Conservation (phyloP, 495 filamentous ascomycete genomes). For the Tuber brumale region DNA sequence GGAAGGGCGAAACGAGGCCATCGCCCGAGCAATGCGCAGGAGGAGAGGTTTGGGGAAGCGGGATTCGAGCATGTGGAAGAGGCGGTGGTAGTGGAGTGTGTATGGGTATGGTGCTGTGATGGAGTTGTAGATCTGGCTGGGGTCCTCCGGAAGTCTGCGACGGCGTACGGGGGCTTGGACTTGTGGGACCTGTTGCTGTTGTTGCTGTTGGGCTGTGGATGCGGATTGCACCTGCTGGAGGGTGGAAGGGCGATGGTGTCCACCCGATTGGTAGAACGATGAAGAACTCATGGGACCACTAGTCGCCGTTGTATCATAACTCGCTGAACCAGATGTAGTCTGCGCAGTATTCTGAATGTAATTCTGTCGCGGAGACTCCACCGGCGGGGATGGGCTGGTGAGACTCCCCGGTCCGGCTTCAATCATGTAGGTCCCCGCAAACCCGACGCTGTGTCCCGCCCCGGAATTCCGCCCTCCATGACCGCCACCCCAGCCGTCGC, state of each 20-base stretch:
- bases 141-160: conserved; percentile 59
- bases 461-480: conserved; percentile 26
- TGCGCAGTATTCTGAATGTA: conserved; percentile 37
- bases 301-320: conserved; percentile 36
- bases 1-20: conserved; percentile 82
- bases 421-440: conserved; percentile 63
- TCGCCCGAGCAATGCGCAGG: conserved; percentile 72
- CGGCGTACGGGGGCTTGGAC: conserved; percentile 43
- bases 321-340: conserved; percentile 30
- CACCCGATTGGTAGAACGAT: conserved; percentile 40
- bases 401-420: conserved; percentile 58
- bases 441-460: conserved; percentile 26
- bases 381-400: conserved; percentile 50
- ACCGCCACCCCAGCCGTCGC: conserved; percentile 10
- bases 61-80: conserved; percentile 71
- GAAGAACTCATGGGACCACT: conserved; percentile 30
- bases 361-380: conserved; percentile 35
- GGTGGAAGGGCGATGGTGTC: conserved; percentile 42
- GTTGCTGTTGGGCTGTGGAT: conserved; percentile 45
- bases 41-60: conserved; percentile 66
- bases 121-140: conserved; percentile 76
- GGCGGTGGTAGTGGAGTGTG: conserved; percentile 77
- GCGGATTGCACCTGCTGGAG: conserved; percentile 50
- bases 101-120: conserved; percentile 89
- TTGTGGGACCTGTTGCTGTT: conserved; percentile 44